Evolutionary conservation across 371 early-diverging fungal genomes (phyloP), one percentile per base, ranked within the genome.

Genomic region (Apophysomyces variabilis): DNA sequence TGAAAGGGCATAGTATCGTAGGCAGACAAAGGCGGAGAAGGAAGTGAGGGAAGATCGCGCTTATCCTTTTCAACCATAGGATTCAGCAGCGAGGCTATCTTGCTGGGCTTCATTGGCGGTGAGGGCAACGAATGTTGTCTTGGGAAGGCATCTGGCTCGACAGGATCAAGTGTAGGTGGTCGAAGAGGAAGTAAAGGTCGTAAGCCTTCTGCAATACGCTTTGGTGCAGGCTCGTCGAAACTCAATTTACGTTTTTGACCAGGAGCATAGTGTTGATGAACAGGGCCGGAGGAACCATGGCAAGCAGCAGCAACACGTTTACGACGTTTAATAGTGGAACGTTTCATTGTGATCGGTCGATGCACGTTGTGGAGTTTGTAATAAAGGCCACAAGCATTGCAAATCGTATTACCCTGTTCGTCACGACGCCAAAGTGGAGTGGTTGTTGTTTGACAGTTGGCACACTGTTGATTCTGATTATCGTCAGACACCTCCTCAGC

Each of bases 341-440:
- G 75, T 64, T 83, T 82, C 84, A 87, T 82, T 35, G 74, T 78
- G 26, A 81, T 73, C 5, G 84, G 90, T 7, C 90, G 84, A 56
- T 84, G 86, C 8, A 80, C 75, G 65, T 71, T 78, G 67, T 95
- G 94, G 7, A 91, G 73, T 65, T 89, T 89, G 65, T 83, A 89
- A 67, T 93, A 94, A 38, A 95, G 79, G 39, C 93, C 93, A 71
- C 93, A 94, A 0, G 93, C 93, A 72, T 93, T 93, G 79, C 94
- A 93, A 43, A 92, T 82, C 18, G 82, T 74, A 37, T 88, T 81
- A 7, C 90, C 91, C 38, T 85, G 74, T 60, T 80, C 84, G 65
- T 88, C 87, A 62, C 93, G 78, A 46, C 96, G 75, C 96, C 96
- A 95, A 14, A 92, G 82, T 9, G 94, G 93, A 4, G 95, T 95